Evolutionary conservation across 2,329 filamentous ascomycete genomes (phyloP).

Genomic region (Chrysoporthe puriensis): DNA sequence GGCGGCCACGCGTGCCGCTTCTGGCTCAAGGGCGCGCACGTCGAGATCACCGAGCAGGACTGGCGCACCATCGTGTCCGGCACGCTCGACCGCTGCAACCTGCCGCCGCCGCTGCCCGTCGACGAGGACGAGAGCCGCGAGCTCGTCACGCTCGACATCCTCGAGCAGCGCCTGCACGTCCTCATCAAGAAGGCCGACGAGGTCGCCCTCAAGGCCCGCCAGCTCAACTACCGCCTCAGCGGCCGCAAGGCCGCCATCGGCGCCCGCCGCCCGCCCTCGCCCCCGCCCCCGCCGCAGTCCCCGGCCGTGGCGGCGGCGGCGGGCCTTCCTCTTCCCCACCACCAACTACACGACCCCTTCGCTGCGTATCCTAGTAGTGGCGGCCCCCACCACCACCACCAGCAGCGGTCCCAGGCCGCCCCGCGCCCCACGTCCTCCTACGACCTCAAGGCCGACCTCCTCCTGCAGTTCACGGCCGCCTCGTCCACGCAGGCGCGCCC

Average conservation of each 20-base stretch:
- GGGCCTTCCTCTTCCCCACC: too few species aligned
- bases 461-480: conserved; percentile 54
- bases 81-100: conserved; percentile 71
- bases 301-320: too few species aligned
- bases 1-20: conserved; percentile 78
- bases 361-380: too few species aligned
- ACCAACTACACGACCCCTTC: too few species aligned
- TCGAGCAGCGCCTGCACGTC: conserved; percentile 76
- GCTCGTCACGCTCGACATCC: conserved; percentile 78
- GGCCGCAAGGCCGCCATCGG: conserved; percentile 72
- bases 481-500: conserved; percentile 31
- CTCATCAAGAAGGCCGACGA: conserved; percentile 83
- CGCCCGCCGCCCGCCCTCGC: conserved; percentile 35
- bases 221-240: conserved; percentile 80
- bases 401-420: conserved; percentile 31
- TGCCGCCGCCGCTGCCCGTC: conserved; percentile 79
- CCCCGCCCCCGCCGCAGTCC: conserved; percentile 41
- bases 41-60: conserved; percentile 88
- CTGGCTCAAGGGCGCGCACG: conserved; percentile 76
- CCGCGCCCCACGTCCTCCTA: conserved; percentile 41
- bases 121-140: conserved; percentile 87
- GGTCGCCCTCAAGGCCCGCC: conserved; percentile 63
- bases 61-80: conserved; percentile 83
- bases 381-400: conserved; percentile 39
- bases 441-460: conserved; percentile 57